Evolutionary conservation across 164 flowering plant species (phyloP), one percentile per base, ranked within the genome.

Genomic region (Stephania yunnanensis): DNA sequence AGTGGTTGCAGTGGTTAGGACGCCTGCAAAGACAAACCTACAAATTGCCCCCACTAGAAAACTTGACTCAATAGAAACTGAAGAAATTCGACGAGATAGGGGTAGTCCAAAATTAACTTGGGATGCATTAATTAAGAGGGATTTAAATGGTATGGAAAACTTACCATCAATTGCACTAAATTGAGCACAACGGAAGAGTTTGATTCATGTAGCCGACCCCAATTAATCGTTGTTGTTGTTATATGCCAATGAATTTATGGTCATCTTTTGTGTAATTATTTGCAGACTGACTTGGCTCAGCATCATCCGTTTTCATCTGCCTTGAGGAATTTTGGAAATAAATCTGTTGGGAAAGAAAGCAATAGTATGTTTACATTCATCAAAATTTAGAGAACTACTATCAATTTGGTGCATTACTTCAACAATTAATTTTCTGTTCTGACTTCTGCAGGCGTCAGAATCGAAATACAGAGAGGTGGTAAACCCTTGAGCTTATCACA

Each of bases 211-310:
- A 25, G 25, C 25, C 25, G 25, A 25, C 0, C 25, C 25, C 25
- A 25, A 25, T 25, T 25, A 25, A 25, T 25, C 25, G 25, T 25
- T 25, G 25, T 25, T 25, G 25, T 25, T 25, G 25, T 25, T 42
- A n/a, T 31, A 15, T 46, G 6, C 25, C 46, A 6, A 9, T 42
- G 8, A 17, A n/a, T 15, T 13, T 58, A 58, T 20, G 7, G 48
- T 48, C 19, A 36, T 10, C 7, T 68, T 7, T 30, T 6, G 10
- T 69, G 71, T 77, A 44, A 22, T 78, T 29, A 53, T 71, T 25
- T 76, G 46, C 87, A 93, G 97, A 91, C 90, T 52, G 93, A 93
- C 80, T 81, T 93, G 64, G 91, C 92, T 6, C 87, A 80, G 66
- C 89, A 89, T 45, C 84, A 84, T 83, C 86, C 88, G 46, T 91